A percentile compares a stretch with the other conserved stretches of the same genome.
These are phyloP conservation scores for Coniochaeta sp. DNA, from an alignment of 2,329 filamentous ascomycete genomes.

Conservation along the genomic window DNA sequence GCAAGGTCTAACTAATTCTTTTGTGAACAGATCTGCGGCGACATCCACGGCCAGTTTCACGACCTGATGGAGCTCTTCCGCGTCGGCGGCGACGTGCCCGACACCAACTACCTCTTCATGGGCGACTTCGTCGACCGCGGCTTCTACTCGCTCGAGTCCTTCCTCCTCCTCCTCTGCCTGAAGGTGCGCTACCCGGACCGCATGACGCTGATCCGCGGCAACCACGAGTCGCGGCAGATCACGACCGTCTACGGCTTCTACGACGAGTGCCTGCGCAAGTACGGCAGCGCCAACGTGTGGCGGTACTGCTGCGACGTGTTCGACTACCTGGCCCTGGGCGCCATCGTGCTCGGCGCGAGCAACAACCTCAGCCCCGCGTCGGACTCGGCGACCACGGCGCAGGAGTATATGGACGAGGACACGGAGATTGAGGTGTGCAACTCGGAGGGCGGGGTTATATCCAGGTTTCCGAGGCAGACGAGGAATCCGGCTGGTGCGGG, in stretches of 20 bases:
- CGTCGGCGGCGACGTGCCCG: slow-evolving; percentile 86
- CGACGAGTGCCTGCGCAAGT: slow-evolving; percentile 93
- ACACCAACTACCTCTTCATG: slow-evolving; percentile 97
- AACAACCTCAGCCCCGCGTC: slow-evolving; percentile 48
- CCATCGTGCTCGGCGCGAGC: slow-evolving; percentile 83
- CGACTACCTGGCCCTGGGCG: slow-evolving; percentile 88
- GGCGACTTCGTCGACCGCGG: slow-evolving; percentile 97
- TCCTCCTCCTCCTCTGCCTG: slow-evolving; percentile 87
- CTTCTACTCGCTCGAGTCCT: slow-evolving; percentile 96
- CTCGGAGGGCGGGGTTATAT: slow-evolving; percentile 71
- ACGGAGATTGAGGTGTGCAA: slow-evolving; percentile 93
- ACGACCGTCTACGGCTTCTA: slow-evolving; percentile 98
- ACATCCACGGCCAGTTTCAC: slow-evolving; percentile 95
- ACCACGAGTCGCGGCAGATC: slow-evolving; percentile 94
- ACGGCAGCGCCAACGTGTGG: slow-evolving; percentile 96
- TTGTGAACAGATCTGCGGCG: slow-evolving; percentile 70
- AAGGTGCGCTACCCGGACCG: slow-evolving; percentile 97
- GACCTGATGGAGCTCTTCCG: slow-evolving; percentile 95
- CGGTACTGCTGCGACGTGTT: slow-evolving; percentile 96
- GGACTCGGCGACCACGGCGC: slow-evolving; percentile 30
- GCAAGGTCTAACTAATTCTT: background rate
- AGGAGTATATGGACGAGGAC: slow-evolving; percentile 56
- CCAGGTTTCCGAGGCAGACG: slow-evolving; percentile 55
- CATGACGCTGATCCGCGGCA: slow-evolving; percentile 91
- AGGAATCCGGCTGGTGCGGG: slow-evolving; percentile 8